Conservation (phyloP, 2,329 filamentous ascomycete genomes). For the Paecilomyces formosus region DNA sequence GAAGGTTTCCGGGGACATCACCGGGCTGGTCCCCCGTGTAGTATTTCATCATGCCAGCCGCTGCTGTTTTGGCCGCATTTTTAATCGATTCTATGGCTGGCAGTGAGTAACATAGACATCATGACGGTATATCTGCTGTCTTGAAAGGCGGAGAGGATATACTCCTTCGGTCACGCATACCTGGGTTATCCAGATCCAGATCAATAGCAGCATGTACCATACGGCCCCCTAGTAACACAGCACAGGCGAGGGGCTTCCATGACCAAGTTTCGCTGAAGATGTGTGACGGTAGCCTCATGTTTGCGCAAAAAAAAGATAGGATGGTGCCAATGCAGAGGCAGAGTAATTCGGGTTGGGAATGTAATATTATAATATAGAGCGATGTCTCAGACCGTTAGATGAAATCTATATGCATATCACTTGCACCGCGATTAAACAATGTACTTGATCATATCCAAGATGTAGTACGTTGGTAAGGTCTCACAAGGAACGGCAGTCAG, state of each 20-base stretch:
- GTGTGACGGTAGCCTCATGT: neutral
- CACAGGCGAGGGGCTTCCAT: conserved; percentile 8
- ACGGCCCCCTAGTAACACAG: conserved; percentile 14
- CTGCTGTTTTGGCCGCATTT: conserved; percentile 31
- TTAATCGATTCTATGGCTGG: conserved; percentile 32
- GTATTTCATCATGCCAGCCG: conserved; percentile 21
- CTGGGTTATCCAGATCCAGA: conserved; percentile 17
- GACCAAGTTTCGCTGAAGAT: neutral
- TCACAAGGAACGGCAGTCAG: neutral
- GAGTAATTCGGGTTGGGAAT: neutral
- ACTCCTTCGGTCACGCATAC: conserved; percentile 9
- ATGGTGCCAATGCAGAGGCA: neutral
- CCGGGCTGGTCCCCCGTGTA: conserved; percentile 41
- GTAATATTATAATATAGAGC: neutral
- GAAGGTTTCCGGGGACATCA: conserved; percentile 39
- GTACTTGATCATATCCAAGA: neutral
- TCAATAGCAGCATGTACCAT: conserved; percentile 12
- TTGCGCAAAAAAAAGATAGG: neutral
- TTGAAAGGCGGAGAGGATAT: neutral
- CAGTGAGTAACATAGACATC: neutral
- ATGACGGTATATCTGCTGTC: too few relatives aligned
- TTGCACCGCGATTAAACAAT: neutral
- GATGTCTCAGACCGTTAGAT: neutral
- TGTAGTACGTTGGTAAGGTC: neutral
- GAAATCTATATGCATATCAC: neutral